These are phyloP conservation scores for Penicillium goetzii DNA, from an alignment of 495 filamentous ascomycete species.

Conservation along the genomic window DNA sequence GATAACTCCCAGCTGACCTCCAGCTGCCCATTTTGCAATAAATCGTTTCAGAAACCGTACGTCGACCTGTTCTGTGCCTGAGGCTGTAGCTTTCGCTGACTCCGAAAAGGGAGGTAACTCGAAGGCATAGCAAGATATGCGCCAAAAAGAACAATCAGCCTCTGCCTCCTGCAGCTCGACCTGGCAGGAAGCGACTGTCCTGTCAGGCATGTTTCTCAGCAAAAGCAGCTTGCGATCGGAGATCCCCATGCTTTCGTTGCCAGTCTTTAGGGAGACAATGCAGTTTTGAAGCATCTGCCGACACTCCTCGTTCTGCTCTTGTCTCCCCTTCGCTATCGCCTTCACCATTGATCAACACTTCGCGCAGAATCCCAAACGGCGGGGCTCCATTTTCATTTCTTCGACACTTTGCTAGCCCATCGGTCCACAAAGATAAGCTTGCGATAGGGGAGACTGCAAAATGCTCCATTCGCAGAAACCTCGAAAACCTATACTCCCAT, in stretches of 20 bases:
- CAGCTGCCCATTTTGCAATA: slow-evolving; percentile 44
- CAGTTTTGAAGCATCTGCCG: slow-evolving; percentile 20
- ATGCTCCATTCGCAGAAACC: slow-evolving; percentile 37
- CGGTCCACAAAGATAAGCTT: slow-evolving; percentile 37
- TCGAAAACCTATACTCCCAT: slow-evolving; percentile 38
- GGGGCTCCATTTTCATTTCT: slow-evolving; percentile 38
- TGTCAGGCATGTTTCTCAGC: slow-evolving; percentile 39
- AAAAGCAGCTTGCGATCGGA: slow-evolving; percentile 39
- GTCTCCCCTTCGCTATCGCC: slow-evolving; percentile 10
- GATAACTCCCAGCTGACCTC: slow-evolving; percentile 34
- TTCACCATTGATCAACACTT: slow-evolving; percentile 63
- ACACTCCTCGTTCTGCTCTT: slow-evolving; percentile 9
- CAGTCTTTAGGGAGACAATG: slow-evolving; percentile 30
- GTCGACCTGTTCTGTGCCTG: background rate
- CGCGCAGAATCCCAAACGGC: slow-evolving; percentile 48
- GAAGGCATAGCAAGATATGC: slow-evolving; percentile 42
- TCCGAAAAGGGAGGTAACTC: slow-evolving; percentile 37
- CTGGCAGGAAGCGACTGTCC: slow-evolving; percentile 41
- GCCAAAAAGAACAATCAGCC: slow-evolving; percentile 43
- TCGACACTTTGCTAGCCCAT: slow-evolving; percentile 39
- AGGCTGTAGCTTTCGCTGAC: background rate
- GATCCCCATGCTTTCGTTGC: slow-evolving; percentile 38
- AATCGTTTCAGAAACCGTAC: slow-evolving; percentile 41
- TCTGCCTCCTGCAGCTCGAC: slow-evolving; percentile 32
- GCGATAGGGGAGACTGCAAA: slow-evolving; percentile 45